Evolutionary conservation across 805 yeast species (phyloP).

Genomic region (Kluyveromyces wickerhamii): DNA sequence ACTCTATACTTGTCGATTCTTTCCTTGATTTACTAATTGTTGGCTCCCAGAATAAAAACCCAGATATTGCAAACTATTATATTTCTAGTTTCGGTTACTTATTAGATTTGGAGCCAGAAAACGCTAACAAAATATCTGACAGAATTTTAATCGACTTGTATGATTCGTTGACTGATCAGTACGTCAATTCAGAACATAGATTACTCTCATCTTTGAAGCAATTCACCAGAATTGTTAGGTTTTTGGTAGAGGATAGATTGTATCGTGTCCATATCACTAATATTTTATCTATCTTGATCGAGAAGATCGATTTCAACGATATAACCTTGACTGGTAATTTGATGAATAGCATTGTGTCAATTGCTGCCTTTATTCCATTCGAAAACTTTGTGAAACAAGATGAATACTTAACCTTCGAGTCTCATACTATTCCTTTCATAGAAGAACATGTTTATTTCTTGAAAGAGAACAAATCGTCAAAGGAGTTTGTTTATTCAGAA

Average conservation of each 20-base stretch:
- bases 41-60: slow-evolving; percentile 74
- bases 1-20: slow-evolving; percentile 29
- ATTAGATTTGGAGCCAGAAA: slow-evolving; percentile 50
- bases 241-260: slow-evolving; percentile 52
- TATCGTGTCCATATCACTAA: slow-evolving; percentile 76
- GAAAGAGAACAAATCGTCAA: slow-evolving; percentile 19
- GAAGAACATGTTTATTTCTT: slow-evolving; percentile 54
- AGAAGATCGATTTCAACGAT: slow-evolving; percentile 88
- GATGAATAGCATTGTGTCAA: slow-evolving; percentile 58
- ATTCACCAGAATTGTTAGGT: slow-evolving; percentile 56
- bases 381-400: slow-evolving; percentile 40
- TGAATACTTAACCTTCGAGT: slow-evolving; percentile 35
- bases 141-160: slow-evolving; percentile 63
- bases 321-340: slow-evolving; percentile 62
- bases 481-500: slow-evolving; percentile 34
- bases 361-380: slow-evolving; percentile 67
- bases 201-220: slow-evolving; percentile 63
- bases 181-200: slow-evolving; percentile 71
- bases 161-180: slow-evolving; percentile 54
- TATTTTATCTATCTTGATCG: slow-evolving; percentile 56
- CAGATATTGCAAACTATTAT: slow-evolving; percentile 47
- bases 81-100: slow-evolving; percentile 54
- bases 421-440: slow-evolving; percentile 47
- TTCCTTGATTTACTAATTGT: slow-evolving; percentile 48
- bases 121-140: slow-evolving; percentile 38